Evolutionary conservation across 108 stramenopile genomes (phyloP), one percentile per base, ranked within the genome.

Genomic region (Aurantiochytrium sp.): DNA sequence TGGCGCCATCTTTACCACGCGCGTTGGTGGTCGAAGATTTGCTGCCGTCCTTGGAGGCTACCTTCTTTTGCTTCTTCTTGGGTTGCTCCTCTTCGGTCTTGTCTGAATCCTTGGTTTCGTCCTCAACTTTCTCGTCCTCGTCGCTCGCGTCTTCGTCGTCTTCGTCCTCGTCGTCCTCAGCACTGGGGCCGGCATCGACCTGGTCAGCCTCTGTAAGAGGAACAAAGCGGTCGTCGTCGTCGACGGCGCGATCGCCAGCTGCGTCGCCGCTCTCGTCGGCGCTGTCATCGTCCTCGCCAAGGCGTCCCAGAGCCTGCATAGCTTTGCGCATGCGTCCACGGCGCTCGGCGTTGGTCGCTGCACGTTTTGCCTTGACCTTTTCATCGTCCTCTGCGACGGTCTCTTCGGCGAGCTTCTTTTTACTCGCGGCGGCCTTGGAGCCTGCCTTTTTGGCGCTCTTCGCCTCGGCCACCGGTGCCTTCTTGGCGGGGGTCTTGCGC

Each of bases 41-140:
- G n/a, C 5, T 47, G 16, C 18, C 28, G 73, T 21, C 59, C 44
- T 87, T 43, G 18, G 42, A 29, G 14, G 28, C 49, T 49, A 12
- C 87, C 58, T 89, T 45, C 51, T 87, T 29, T 47, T 88, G 58
- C 43, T 87, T 91, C 25, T 89, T 53, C 45, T 14, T 35, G 35
- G 42, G 25, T 16, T 18, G 35, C 42, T 69, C 64, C 42, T 69
- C 64, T 18, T 69, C 64, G 64, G 10, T 42, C 21, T 88, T n/a
- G 49, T 88, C 83, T 25, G 35, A 18, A 18, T 88, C 90, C 87
- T 83, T 12, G 49, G 89, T 45, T 29, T 43, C 8, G 29, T 87
- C 53, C 59, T 72, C 53, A 51, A 35, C 49, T 1, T 83, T 35
- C 43, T 43, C 6, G 43, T 83, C 76, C 19, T 83, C 76, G 23